Evolutionary conservation across 495 filamentous ascomycete genomes (phyloP), one percentile per base, ranked within the genome.

Genomic region (Tetracladium setigerum): DNA sequence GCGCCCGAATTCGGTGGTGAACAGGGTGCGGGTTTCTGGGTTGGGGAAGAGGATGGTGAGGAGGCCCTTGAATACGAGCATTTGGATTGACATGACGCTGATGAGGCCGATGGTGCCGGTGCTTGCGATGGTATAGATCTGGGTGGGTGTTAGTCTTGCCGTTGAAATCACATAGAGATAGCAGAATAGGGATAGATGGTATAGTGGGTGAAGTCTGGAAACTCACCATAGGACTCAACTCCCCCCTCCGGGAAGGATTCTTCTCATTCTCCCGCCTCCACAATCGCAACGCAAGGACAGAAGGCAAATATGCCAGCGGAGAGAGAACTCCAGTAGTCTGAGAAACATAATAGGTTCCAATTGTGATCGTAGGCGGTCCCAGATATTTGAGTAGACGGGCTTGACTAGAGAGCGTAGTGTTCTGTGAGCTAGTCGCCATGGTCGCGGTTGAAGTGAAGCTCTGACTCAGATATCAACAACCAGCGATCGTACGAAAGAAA

Each of bases 91-190:
- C 4, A 36, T 31, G 32, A 53, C 42, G 38, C 35, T 30, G 24
- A 30, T 15, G 13, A 51, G 34, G 15, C 57, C 53, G 17, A 53
- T 4, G 7, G 54, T 56, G 11, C 53, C 53, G 12, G 47, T 32
- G 0, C 44, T 19, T 2, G 44, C 39, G 40, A 45, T 52, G 27
- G 40, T 57, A 46, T 50, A 59, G 44, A 54, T 22, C 22, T 27
- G 36, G 46, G 41, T 14, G 49, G 36, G 19, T 52, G 42, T 18
- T 30, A 27, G 35, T 52, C 48, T 33, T 32, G 17, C 12, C 38
- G 13, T 17, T 52, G 22, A 27, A 27, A 3, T 27, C 22, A 27
- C 22, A 7, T 3, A 3, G 7, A 27, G 22, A 3, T 3, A 27
- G 22, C 3, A 7, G 3, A 27, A 3, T 27, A 7, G 22, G 7